These are phyloP conservation scores for Guillardia theta DNA, from an alignment of 78 protist genomes.

Conservation along the genomic window DNA sequence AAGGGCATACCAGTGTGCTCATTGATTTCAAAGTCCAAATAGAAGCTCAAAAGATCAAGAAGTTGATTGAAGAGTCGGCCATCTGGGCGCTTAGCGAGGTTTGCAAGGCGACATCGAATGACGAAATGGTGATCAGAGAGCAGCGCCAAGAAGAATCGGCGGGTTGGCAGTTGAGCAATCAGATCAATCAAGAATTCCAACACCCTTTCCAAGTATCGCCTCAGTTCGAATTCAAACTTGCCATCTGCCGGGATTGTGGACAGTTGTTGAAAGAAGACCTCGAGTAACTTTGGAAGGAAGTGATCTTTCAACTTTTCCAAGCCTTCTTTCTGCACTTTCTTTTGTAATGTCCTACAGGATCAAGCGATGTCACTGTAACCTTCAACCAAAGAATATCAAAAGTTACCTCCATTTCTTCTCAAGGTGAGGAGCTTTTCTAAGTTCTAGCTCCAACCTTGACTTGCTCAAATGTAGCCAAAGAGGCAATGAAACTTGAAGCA, in stretches of 20 bases:
- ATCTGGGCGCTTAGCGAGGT: neutral
- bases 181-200: constrained; percentile 76
- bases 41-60: constrained; percentile 52
- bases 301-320: neutral
- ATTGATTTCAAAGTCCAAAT: constrained; percentile 73
- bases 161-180: constrained; percentile 84
- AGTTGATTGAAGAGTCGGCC: constrained; percentile 53
- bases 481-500: neutral
- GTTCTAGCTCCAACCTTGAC: neutral
- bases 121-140: constrained; percentile 72
- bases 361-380: no score
- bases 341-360: neutral
- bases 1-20: constrained; percentile 77
- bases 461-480: constrained; percentile 3
- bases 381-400: no score
- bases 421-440: constrained; percentile 24
- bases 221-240: neutral
- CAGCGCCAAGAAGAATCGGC: constrained; percentile 73
- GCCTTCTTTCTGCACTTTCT: constrained; percentile 22
- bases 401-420: constrained; percentile 43
- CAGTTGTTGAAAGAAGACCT: neutral
- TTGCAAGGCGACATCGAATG: constrained; percentile 35
- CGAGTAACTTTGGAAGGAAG: constrained; percentile 37
- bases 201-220: constrained; percentile 16
- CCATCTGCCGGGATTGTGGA: neutral